These are phyloP conservation scores for Aspergillus melleus DNA, from an alignment of 2,329 filamentous ascomycete genomes.

Conservation along the genomic window DNA sequence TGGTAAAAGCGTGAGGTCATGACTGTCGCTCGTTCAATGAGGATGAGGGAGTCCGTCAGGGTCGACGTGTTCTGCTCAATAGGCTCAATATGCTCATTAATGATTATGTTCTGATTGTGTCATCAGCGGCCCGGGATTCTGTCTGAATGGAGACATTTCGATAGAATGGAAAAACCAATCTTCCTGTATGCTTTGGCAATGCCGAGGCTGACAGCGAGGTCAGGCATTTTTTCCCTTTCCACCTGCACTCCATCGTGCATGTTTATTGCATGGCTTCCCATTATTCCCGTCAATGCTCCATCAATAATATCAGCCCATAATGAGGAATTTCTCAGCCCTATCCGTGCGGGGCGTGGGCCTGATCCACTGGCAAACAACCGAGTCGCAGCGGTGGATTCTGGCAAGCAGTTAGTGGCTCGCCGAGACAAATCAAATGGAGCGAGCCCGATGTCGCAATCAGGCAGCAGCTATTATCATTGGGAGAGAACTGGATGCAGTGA, in stretches of 20 bases:
- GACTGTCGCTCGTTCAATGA: not conserved
- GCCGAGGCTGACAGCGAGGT: not conserved
- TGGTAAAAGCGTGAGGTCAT: not conserved
- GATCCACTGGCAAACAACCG: not conserved
- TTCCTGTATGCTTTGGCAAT: not conserved
- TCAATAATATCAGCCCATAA: not conserved
- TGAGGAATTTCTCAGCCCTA: constrained; percentile 10
- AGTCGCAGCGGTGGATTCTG: not conserved
- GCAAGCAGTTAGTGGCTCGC: not conserved
- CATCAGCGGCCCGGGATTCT: not conserved
- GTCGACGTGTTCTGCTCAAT: not conserved
- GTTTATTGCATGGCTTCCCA: not conserved
- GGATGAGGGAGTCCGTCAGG: not conserved
- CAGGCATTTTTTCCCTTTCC: not conserved
- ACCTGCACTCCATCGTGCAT: not conserved
- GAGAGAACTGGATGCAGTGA: not conserved
- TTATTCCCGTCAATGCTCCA: not conserved
- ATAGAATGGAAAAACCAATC: not conserved
- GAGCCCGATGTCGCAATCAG: constrained; percentile 5
- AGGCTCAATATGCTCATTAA: not conserved
- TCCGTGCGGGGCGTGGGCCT: constrained; percentile 13
- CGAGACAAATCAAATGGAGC: not conserved
- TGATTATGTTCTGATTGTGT: not conserved
- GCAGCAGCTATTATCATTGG: constrained; percentile 1
- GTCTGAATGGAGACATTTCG: not conserved